These are phyloP conservation scores for Neocatenulostroma microsporum DNA, from an alignment of 2,329 filamentous ascomycete genomes.

Conservation along the genomic window DNA sequence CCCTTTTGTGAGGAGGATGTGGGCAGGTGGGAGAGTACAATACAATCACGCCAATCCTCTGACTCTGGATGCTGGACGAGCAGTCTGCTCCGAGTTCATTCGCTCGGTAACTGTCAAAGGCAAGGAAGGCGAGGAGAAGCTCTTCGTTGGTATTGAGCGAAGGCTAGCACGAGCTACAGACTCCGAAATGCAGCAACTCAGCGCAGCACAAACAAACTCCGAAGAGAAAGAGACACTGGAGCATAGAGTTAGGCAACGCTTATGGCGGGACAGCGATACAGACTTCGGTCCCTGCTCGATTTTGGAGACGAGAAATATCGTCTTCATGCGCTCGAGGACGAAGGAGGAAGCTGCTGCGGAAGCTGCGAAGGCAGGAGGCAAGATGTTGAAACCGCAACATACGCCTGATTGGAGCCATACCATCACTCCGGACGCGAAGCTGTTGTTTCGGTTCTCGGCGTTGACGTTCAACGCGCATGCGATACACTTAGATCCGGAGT, in stretches of 20 bases:
- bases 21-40: conserved; percentile 70
- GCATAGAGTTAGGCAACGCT: conserved; percentile 32
- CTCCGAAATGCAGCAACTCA: conserved; percentile 27
- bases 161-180: conserved; percentile 33
- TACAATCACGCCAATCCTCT: conserved; percentile 39
- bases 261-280: conserved; percentile 39
- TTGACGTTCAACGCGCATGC: conserved; percentile 87
- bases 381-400: conserved; percentile 40
- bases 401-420: conserved; percentile 50
- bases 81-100: conserved; percentile 43
- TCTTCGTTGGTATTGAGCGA: conserved; percentile 55
- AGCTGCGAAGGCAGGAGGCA: conserved; percentile 23
- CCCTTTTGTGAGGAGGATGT: conserved; percentile 70
- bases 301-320: conserved; percentile 53
- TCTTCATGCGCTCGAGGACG: conserved; percentile 52
- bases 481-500: conserved; percentile 75
- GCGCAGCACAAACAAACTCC: conserved; percentile 31
- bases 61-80: conserved; percentile 28
- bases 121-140: conserved; percentile 43
- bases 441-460: conserved; percentile 86
- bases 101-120: conserved; percentile 45
- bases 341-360: conserved; percentile 31
- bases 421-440: conserved; percentile 57
- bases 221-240: conserved; percentile 23
- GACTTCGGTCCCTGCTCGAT: conserved; percentile 39